phyloP scores from a whole-genome alignment of 805 yeast genomes.

The Kodamaea laetipori region DNA sequence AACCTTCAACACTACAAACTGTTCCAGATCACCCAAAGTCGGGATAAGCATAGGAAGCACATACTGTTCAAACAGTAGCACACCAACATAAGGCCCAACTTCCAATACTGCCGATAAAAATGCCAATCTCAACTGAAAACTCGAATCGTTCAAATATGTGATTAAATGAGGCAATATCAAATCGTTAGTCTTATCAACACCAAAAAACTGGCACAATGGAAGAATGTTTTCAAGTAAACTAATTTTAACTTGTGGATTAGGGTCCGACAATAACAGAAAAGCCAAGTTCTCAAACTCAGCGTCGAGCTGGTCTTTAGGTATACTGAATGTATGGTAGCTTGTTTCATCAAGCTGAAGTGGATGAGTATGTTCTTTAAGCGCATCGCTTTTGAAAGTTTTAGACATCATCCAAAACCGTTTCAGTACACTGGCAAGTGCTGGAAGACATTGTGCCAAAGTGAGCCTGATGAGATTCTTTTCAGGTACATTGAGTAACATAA shows the following conservation, averaged over 20 bases:
- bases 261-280: conserved; percentile 67
- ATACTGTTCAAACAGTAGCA: conserved; percentile 81
- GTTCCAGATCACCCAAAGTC: conserved; percentile 82
- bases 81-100: conserved; percentile 79
- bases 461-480: conserved; percentile 47
- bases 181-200: conserved; percentile 86
- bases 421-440: conserved; percentile 68
- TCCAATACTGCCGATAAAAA: conserved; percentile 73
- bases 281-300: conserved; percentile 66
- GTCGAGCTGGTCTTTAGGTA: conserved; percentile 47
- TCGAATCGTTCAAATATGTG: conserved; percentile 83
- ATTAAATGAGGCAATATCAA: conserved; percentile 86
- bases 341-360: conserved; percentile 9
- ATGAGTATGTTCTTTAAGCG: conserved; percentile 5
- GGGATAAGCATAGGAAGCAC: conserved; percentile 83
- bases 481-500: conserved; percentile 32
- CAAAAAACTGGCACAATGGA: conserved; percentile 78
- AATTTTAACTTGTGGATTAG: conserved; percentile 63
- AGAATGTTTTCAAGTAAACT: conserved; percentile 71
- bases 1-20: conserved; percentile 72
- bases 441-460: conserved; percentile 71
- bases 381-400: conserved; percentile 42
- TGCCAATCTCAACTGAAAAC: conserved; percentile 63
- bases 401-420: conserved; percentile 65
- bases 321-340: conserved; percentile 16